Conservation (phyloP, 768 basidiomycete genomes). For the Lactifluus subvellereus region DNA sequence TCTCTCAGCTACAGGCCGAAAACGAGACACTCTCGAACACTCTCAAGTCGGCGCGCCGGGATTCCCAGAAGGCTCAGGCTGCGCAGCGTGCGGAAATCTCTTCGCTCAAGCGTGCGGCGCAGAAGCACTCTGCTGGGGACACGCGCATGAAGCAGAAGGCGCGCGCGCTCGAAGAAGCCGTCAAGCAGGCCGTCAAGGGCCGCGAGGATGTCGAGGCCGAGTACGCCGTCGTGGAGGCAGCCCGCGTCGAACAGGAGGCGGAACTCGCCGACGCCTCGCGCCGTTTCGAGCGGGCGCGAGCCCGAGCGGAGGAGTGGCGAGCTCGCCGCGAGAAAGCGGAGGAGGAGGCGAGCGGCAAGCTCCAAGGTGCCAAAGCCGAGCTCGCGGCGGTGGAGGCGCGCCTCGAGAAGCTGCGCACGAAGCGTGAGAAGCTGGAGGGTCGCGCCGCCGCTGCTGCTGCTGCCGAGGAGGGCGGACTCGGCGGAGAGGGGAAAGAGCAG, state of each 20-base stretch:
- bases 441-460: slow-evolving; percentile 18
- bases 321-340: slow-evolving; percentile 33
- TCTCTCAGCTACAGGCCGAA: slow-evolving; percentile 59
- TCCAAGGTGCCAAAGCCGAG: slow-evolving; percentile 36
- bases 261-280: slow-evolving; percentile 32
- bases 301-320: slow-evolving; percentile 18
- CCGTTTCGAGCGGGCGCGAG: slow-evolving; percentile 7
- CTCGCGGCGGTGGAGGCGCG: slow-evolving; percentile 38
- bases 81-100: slow-evolving; percentile 81
- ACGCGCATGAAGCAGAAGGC: slow-evolving; percentile 80
- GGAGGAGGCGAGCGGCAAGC: slow-evolving; percentile 39
- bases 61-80: slow-evolving; percentile 79
- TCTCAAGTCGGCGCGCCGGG: slow-evolving; percentile 73
- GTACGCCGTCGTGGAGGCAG: slow-evolving; percentile 36
- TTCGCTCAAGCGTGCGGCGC: slow-evolving; percentile 71
- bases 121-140: slow-evolving; percentile 71
- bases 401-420: slow-evolving; percentile 60
- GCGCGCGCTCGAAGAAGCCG: slow-evolving; percentile 82
- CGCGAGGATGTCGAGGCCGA: slow-evolving; percentile 44
- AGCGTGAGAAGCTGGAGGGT: slow-evolving; percentile 61
- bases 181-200: slow-evolving; percentile 58
- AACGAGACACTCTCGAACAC: slow-evolving; percentile 59
- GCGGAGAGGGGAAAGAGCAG: not conserved
- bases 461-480: not conserved
- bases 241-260: slow-evolving; percentile 20